A percentile compares a stretch with the other conserved stretches of the same genome.
Evolutionary conservation across 169 alveolate species (phyloP).

Genomic region (Plasmodium falciparum): DNA sequence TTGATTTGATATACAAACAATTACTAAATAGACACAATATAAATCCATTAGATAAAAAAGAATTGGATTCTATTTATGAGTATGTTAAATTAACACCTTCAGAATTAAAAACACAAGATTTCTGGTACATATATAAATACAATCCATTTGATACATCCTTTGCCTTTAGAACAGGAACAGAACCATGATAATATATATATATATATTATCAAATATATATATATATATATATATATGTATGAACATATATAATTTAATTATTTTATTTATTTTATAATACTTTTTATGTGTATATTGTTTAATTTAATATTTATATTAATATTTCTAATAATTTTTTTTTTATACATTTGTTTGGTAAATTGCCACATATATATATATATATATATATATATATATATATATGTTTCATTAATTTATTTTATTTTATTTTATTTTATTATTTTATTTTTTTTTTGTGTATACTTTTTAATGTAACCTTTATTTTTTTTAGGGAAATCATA

Average conservation of each 20-base stretch:
- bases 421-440: neutral
- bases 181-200: slow-evolving; percentile 16
- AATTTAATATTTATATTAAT: neutral
- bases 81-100: slow-evolving; percentile 60
- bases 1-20: slow-evolving; percentile 58
- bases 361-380: neutral
- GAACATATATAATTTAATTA: no score
- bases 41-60: slow-evolving; percentile 54
- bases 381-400: neutral
- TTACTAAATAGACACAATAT: slow-evolving; percentile 64
- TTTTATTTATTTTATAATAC: neutral
- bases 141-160: slow-evolving; percentile 65
- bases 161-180: slow-evolving; percentile 62
- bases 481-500: no score
- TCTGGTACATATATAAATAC: slow-evolving; percentile 60
- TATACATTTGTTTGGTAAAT: neutral
- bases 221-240: no score
- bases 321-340: neutral
- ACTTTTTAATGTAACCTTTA: neutral
- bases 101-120: slow-evolving; percentile 51
- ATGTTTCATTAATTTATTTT: slow-evolving; percentile 1
- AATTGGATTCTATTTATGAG: slow-evolving; percentile 28
- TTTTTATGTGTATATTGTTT: slow-evolving; percentile 1
- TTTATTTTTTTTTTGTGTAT: neutral
- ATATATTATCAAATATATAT: no score